phyloP scores from a whole-genome alignment of 2,329 filamentous ascomycete genomes.

The Aspergillus luchuensis region DNA sequence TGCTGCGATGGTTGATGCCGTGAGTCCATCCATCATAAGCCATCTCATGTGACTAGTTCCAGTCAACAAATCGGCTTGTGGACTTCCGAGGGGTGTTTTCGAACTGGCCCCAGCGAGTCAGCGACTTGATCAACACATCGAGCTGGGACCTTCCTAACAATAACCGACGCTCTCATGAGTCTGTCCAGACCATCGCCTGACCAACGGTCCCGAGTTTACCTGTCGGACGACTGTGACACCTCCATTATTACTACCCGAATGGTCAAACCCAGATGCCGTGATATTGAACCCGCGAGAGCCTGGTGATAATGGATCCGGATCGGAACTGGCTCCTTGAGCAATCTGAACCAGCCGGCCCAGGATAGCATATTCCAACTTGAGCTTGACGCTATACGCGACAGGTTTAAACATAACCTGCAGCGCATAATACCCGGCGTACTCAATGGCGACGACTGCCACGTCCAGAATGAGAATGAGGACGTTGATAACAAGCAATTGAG shows the following conservation, averaged over 20 bases:
- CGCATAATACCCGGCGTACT: constrained; percentile 43
- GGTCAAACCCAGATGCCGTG: background rate
- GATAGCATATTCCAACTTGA: constrained; percentile 59
- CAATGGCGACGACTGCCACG: constrained; percentile 43
- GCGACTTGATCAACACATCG: background rate
- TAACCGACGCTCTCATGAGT: background rate
- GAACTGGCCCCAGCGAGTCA: background rate
- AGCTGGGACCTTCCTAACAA: background rate
- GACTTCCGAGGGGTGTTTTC: background rate
- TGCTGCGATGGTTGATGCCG: no score
- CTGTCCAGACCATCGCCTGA: background rate
- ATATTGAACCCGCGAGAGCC: background rate
- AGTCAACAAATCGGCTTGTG: background rate
- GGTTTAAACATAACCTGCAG: constrained; percentile 46
- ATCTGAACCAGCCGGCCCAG: constrained; percentile 47
- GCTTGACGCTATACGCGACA: constrained; percentile 40
- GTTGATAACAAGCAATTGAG: constrained; percentile 56
- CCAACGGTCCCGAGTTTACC: background rate
- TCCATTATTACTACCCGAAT: background rate
- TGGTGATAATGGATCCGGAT: background rate
- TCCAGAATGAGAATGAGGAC: constrained; percentile 51
- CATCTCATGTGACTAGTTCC: no score
- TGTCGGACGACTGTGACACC: background rate
- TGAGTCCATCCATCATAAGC: no score
- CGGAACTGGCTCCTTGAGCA: background rate